Conservation (phyloP, 1,284 basidiomycete genomes). For the Ustilago sp. region DNA sequence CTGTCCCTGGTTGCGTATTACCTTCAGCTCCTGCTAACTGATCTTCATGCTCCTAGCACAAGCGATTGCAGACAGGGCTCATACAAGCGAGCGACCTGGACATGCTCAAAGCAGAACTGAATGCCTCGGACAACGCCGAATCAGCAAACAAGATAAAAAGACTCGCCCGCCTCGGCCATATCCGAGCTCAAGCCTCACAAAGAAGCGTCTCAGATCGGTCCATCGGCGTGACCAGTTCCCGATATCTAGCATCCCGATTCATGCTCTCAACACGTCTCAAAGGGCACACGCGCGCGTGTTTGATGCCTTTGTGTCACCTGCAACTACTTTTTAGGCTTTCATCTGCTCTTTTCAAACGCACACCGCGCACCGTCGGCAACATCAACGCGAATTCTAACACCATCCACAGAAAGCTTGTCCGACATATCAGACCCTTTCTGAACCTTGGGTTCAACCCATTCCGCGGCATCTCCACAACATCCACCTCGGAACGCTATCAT, state of each 20-base stretch:
- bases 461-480: background rate
- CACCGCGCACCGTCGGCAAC: constrained; percentile 11
- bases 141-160: background rate
- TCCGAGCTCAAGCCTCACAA: background rate
- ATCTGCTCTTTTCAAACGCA: background rate
- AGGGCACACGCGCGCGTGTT: constrained; percentile 6
- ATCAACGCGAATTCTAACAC: constrained; percentile 30
- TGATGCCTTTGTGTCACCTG: constrained; percentile 9
- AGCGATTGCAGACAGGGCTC: background rate
- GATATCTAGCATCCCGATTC: background rate
- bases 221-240: background rate
- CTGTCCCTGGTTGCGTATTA: background rate
- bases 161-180: constrained; percentile 7
- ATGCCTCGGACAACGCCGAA: constrained; percentile 26
- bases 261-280: constrained; percentile 24
- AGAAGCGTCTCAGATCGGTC: background rate
- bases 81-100: background rate
- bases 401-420: constrained; percentile 18
- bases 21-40: background rate
- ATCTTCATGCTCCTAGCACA: background rate
- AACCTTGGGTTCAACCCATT: constrained; percentile 1
- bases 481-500: background rate
- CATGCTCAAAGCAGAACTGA: background rate
- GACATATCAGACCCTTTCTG: background rate
- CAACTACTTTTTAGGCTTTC: constrained; percentile 6